Percentiles rank a stretch among this genome's conserved stretches.
Evolutionary conservation across 2,329 filamentous ascomycete genomes (phyloP).

Genomic region (Coleophoma crateriformis): DNA sequence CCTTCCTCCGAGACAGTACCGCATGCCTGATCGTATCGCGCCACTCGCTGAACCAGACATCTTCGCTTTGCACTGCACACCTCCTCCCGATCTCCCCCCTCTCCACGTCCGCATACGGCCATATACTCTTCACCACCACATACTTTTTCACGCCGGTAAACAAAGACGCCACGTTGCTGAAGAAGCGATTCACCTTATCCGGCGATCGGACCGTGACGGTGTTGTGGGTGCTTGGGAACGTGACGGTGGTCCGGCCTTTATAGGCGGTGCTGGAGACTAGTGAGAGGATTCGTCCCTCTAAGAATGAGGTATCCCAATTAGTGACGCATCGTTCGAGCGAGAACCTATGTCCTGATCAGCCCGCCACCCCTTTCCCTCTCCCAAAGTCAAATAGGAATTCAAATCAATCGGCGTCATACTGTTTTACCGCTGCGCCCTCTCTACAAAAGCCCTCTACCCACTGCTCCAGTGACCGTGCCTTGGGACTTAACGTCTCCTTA

Average conservation of each 20-base stretch:
- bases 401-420: conserved; percentile 7
- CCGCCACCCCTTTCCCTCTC: no score
- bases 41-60: conserved; percentile 51
- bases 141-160: conserved; percentile 49
- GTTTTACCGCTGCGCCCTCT: conserved; percentile 16
- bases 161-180: conserved; percentile 44
- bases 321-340: conserved; percentile 45
- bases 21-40: conserved; percentile 37
- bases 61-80: conserved; percentile 49
- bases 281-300: conserved; percentile 48
- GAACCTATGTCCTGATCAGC: conserved; percentile 29
- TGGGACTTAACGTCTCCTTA: conserved; percentile 11
- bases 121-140: conserved; percentile 49
- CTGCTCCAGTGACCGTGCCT: conserved; percentile 10
- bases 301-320: conserved; percentile 48
- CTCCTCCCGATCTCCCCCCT: conserved; percentile 37
- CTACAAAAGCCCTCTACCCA: conserved; percentile 20
- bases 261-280: conserved; percentile 45
- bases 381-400: not conserved
- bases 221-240: conserved; percentile 44
- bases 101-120: conserved; percentile 47
- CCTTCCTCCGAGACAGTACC: conserved; percentile 20
- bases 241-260: conserved; percentile 41
- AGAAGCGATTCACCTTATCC: conserved; percentile 47
- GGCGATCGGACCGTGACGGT: conserved; percentile 44